A percentile compares a stretch with the other conserved stretches of the same genome.
These are phyloP conservation scores for Camellia lanceoleosa DNA, from an alignment of 148 eudicot genomes.

Conservation along the genomic window DNA sequence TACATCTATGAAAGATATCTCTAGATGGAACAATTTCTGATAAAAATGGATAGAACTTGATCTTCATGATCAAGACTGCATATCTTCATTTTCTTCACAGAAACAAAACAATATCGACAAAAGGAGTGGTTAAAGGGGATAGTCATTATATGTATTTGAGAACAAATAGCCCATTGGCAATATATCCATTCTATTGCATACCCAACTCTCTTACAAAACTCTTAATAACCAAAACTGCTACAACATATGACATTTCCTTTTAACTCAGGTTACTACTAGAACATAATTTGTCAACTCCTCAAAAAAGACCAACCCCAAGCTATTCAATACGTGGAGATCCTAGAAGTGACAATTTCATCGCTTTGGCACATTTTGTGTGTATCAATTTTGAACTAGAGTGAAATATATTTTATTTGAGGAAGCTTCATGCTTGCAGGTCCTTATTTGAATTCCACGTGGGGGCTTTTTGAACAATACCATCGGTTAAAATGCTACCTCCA, in stretches of 20 bases:
- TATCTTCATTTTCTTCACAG: no score
- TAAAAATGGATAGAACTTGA: no score
- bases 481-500: conserved; percentile 39
- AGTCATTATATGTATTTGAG: neutral
- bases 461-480: conserved; percentile 32
- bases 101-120: no score
- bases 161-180: neutral
- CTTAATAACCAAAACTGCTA: conserved; percentile 21
- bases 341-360: conserved; percentile 32
- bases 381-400: neutral
- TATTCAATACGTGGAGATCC: conserved; percentile 21
- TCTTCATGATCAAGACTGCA: no score
- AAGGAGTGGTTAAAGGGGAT: no score
- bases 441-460: conserved; percentile 58
- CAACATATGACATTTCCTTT: neutral
- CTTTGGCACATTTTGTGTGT: conserved; percentile 6
- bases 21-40: no score
- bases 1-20: no score
- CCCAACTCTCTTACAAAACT: conserved; percentile 1
- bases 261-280: conserved; percentile 13
- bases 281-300: neutral
- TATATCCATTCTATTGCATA: neutral
- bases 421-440: conserved; percentile 54
- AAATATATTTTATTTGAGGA: neutral
- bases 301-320: conserved; percentile 14